Base-by-base conservation (phyloP, 2,329 filamentous ascomycete species). In the Xenoacremonium recifei region DNA sequence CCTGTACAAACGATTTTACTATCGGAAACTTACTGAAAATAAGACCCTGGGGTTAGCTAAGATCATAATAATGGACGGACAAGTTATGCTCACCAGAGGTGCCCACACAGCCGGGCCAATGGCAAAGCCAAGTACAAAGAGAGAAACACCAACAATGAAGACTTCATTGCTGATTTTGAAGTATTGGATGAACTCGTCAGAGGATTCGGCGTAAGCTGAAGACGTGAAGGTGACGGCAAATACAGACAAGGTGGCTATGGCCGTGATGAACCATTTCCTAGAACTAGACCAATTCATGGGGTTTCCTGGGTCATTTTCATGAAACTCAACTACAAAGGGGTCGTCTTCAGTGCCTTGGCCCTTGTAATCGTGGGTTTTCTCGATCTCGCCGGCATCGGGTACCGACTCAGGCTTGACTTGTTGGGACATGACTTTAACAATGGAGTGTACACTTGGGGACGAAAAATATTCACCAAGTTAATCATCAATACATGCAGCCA, bases 321-420 rank as follows among this genome's bases (percentile, higher is more conserved):
- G 73, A 66, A 83, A 89, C 40, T 78, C 76, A 49, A 89, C 83
- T n/a, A 80, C 64, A 49, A 77, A 89, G 1, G 85, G 85, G 27
- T 82, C 77, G 19, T 83, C 76, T 4, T 70, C 62, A 1, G 84
- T 89, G 39, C 85, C 85, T 3, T 72, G 61, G 17, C 83, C 83
- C 4, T 63, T 57, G 49, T 84, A 86, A 4, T 62, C 13, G 13
- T 7, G 23, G 13, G 23, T 9, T 7, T 27, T 27, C 23, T 27
- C 23, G 9, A 27, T 9, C 9, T 27, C 23, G 13, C 23, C 9
- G 9, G 7, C 9, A 13, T 7, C 23, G 23, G 13, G 9, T 9
- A 13, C 13, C 7, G 7, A 9, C 23, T 9, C 13, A 13, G 23
- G 9, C 13, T 27, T 13, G 23, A 13, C 9, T 27, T 27, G 23